These are phyloP conservation scores for Pseudozyma tsukubaensis DNA, from an alignment of 1,284 basidiomycete genomes.

Conservation along the genomic window DNA sequence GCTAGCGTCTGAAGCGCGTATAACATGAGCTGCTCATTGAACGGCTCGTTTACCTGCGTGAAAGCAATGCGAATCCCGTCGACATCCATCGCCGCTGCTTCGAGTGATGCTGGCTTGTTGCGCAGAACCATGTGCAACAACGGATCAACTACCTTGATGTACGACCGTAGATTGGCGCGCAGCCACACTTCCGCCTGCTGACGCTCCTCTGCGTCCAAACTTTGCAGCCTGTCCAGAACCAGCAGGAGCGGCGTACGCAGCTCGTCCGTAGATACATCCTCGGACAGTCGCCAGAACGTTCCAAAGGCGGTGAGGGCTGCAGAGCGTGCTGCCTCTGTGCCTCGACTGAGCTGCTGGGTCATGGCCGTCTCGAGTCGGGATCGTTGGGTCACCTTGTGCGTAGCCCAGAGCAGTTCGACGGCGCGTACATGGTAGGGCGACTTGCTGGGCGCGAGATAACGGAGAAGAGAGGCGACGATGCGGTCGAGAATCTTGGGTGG, in stretches of 20 bases:
- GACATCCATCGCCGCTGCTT: constrained; percentile 4
- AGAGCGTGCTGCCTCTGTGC: constrained; percentile 4
- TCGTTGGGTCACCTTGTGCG: constrained; percentile 32
- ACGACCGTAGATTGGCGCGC: constrained; percentile 52
- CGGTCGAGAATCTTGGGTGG: constrained; percentile 26
- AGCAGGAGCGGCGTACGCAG: constrained; percentile 80
- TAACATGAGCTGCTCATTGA: constrained; percentile 80
- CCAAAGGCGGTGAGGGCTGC: constrained; percentile 88
- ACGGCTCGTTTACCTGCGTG: constrained; percentile 76
- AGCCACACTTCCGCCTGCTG: constrained; percentile 60
- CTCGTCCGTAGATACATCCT: constrained; percentile 71
- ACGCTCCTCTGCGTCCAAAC: constrained; percentile 36
- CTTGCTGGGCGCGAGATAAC: constrained; percentile 78
- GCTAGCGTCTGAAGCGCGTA: constrained; percentile 79
- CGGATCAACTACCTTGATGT: constrained; percentile 53
- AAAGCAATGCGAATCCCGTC: constrained; percentile 13
- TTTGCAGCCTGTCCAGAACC: constrained; percentile 79
- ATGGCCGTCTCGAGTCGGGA: constrained; percentile 45
- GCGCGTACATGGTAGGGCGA: constrained; percentile 83
- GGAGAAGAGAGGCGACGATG: constrained; percentile 74
- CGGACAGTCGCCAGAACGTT: constrained; percentile 87
- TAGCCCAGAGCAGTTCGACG: constrained; percentile 84
- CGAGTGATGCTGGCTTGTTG: constrained; percentile 9
- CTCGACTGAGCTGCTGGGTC: constrained; percentile 30
- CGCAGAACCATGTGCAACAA: constrained; percentile 46